phyloP scores from a whole-genome alignment of 2,329 filamentous ascomycete species.

The Fusarium sp. region DNA sequence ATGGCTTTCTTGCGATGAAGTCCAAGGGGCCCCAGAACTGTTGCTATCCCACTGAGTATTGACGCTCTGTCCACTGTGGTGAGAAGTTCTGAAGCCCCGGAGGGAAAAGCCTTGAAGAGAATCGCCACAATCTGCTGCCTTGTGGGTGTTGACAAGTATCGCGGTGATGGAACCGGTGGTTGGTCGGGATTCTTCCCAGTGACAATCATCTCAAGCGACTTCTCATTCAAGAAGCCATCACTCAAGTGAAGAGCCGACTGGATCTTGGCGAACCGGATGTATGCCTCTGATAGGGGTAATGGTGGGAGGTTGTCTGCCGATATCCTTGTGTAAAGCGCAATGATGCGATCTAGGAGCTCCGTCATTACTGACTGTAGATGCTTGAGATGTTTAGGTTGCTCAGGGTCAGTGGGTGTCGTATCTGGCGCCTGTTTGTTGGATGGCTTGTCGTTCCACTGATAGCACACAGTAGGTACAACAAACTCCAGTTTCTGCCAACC shows the following conservation, averaged over 20 bases:
- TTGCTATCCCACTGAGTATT: slow-evolving; percentile 83
- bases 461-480: slow-evolving; percentile 68
- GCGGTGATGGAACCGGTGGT: slow-evolving; percentile 59
- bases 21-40: slow-evolving; percentile 81
- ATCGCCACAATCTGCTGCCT: slow-evolving; percentile 70
- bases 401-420: slow-evolving; percentile 48
- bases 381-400: slow-evolving; percentile 62
- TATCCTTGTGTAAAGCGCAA: slow-evolving; percentile 75
- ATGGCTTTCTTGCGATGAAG: slow-evolving; percentile 90
- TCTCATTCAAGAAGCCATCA: slow-evolving; percentile 67
- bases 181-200: slow-evolving; percentile 64
- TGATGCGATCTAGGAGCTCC: slow-evolving; percentile 76
- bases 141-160: slow-evolving; percentile 63
- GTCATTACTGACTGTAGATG: slow-evolving; percentile 68
- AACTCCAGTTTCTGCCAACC: slow-evolving; percentile 88
- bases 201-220: slow-evolving; percentile 70
- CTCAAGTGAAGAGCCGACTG: slow-evolving; percentile 71
- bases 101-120: slow-evolving; percentile 74
- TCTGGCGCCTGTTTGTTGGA: slow-evolving; percentile 47
- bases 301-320: slow-evolving; percentile 74
- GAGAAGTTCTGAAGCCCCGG: slow-evolving; percentile 69
- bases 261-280: slow-evolving; percentile 75
- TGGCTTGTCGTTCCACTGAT: slow-evolving; percentile 57
- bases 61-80: slow-evolving; percentile 78
- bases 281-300: slow-evolving; percentile 74